phyloP scores from a whole-genome alignment of 257 asterid genomes.

The Apocynum venetum region DNA sequence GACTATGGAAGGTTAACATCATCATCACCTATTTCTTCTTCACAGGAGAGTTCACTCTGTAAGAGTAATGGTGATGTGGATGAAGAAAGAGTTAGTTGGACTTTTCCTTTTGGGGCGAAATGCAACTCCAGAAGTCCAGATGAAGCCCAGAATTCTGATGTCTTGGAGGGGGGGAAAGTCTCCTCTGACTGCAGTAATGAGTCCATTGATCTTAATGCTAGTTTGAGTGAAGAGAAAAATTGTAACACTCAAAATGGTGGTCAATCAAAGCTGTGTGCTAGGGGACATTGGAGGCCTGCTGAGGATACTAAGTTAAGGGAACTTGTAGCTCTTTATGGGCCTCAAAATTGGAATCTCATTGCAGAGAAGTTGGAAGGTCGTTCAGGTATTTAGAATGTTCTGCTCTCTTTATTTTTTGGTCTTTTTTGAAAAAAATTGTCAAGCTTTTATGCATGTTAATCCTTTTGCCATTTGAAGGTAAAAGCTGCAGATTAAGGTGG shows the following conservation, averaged over 20 bases:
- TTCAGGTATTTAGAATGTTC: constrained; percentile 43
- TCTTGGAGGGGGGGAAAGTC: constrained; percentile 20
- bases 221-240: constrained; percentile 30
- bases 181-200: constrained; percentile 30
- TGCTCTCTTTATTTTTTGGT: too few species aligned
- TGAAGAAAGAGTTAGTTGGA: constrained; percentile 19
- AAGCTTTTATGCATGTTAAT: neutral
- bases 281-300: constrained; percentile 95
- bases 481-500: constrained; percentile 89
- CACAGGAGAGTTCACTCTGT: constrained; percentile 18
- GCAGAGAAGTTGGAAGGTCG: constrained; percentile 79
- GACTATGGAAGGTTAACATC: neutral
- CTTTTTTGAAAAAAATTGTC: too few species aligned
- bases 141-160: constrained; percentile 4
- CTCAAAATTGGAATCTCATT: constrained; percentile 88
- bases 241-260: constrained; percentile 16
- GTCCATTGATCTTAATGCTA: constrained; percentile 50
- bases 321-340: constrained; percentile 82
- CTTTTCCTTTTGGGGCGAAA: constrained; percentile 16
- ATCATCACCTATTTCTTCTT: neutral
- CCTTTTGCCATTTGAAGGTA: constrained; percentile 35
- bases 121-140: neutral
- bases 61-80: constrained; percentile 12
- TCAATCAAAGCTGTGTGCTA: constrained; percentile 64
- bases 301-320: constrained; percentile 76